Percentiles rank a stretch among this genome's conserved stretches.
phyloP scores from a whole-genome alignment of 345 rosid species.

The Salix udensis region DNA sequence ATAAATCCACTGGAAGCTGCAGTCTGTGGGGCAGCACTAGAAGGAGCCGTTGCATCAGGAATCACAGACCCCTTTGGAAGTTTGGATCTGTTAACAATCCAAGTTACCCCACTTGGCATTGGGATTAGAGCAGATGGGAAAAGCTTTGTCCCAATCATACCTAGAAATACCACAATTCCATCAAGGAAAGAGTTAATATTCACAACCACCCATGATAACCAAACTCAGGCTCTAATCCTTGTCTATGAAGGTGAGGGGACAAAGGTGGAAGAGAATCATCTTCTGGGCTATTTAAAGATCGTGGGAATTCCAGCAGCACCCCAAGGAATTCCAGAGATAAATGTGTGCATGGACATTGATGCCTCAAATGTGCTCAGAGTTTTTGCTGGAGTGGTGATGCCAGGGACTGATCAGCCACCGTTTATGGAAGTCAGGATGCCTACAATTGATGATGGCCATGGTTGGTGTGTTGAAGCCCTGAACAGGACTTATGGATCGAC shows the following conservation, averaged over 20 bases:
- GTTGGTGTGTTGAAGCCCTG: slow-evolving; percentile 75
- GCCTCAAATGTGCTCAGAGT: slow-evolving; percentile 60
- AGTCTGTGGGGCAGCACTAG: slow-evolving; percentile 77
- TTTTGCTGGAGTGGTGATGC: slow-evolving; percentile 61
- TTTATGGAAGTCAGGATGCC: slow-evolving; percentile 90
- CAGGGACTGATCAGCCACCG: slow-evolving; percentile 60
- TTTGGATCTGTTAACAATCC: slow-evolving; percentile 80
- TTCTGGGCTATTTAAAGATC: slow-evolving; percentile 83
- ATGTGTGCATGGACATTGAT: slow-evolving; percentile 87
- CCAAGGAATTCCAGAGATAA: slow-evolving; percentile 78
- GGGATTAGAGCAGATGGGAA: slow-evolving; percentile 63
- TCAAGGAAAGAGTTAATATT: slow-evolving; percentile 63
- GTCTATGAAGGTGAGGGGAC: slow-evolving; percentile 83
- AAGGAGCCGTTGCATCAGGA: slow-evolving; percentile 90
- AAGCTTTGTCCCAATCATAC: slow-evolving; percentile 58
- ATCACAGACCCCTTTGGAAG: slow-evolving; percentile 72
- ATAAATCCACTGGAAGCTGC: slow-evolving; percentile 73
- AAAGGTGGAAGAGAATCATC: slow-evolving; percentile 61
- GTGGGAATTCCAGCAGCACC: slow-evolving; percentile 61
- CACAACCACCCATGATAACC: slow-evolving; percentile 64
- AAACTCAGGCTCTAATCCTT: slow-evolving; percentile 61
- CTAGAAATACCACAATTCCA: slow-evolving; percentile 69
- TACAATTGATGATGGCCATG: slow-evolving; percentile 79
- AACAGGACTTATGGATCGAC: slow-evolving; percentile 49
- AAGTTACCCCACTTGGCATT: slow-evolving; percentile 60